These are phyloP conservation scores for Jasminum sambac DNA, from an alignment of 257 asterid species.

Conservation along the genomic window DNA sequence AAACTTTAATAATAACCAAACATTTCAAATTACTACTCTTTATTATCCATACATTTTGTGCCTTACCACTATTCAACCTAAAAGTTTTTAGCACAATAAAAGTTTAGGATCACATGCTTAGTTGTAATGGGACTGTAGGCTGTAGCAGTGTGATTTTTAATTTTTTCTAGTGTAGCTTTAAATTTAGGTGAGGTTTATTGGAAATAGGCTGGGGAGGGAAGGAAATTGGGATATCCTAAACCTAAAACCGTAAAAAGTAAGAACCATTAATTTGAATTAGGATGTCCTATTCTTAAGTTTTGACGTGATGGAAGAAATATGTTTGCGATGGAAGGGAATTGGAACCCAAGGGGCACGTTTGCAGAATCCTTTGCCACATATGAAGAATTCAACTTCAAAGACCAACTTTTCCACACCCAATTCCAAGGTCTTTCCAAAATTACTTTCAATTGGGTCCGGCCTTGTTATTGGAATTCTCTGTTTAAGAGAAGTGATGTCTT, in stretches of 20 bases:
- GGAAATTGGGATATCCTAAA: not conserved
- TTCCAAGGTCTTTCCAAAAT: not conserved
- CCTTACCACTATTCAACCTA: too few relatives aligned
- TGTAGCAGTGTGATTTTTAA: slow-evolving; percentile 8
- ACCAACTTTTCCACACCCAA: not conserved
- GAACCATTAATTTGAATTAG: not conserved
- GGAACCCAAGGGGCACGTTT: not conserved
- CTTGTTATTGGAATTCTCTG: not conserved
- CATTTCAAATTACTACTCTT: too few relatives aligned
- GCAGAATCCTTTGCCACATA: not conserved
- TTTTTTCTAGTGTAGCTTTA: slow-evolving; percentile 11
- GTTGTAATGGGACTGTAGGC: slow-evolving; percentile 26
- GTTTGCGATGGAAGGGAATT: not conserved
- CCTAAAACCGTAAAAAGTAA: too few relatives aligned
- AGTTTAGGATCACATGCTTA: not conserved
- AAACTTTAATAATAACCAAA: too few relatives aligned
- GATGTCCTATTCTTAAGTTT: slow-evolving; percentile 6
- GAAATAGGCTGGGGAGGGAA: not conserved
- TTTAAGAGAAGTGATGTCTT: not conserved
- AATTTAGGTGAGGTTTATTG: slow-evolving; percentile 10
- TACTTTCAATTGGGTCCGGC: not conserved
- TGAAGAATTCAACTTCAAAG: not conserved
- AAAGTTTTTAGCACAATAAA: too few relatives aligned
- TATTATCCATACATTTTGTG: too few relatives aligned
- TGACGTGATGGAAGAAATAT: not conserved